Conservation (phyloP, 345 rosid genomes). For the Trapa bicornis region DNA sequence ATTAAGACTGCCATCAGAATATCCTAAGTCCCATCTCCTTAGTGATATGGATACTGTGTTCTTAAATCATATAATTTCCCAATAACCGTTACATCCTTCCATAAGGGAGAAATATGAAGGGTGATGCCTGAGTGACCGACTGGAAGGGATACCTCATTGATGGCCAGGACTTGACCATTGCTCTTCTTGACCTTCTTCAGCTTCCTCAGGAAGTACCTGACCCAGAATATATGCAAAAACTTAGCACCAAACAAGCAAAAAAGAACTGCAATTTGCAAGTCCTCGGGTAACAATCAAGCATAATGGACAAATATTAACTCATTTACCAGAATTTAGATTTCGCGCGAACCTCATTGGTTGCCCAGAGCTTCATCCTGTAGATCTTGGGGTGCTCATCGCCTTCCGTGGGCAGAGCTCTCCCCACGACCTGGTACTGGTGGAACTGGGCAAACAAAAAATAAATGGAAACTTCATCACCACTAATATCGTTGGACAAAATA, state of each 20-base stretch:
- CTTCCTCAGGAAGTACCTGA: conserved; percentile 12
- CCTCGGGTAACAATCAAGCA: too few relatives aligned
- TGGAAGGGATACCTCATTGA: conserved; percentile 5
- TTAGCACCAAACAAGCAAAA: neutral
- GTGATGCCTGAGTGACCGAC: too few relatives aligned
- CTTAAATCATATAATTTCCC: neutral
- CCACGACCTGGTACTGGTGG: conserved; percentile 16
- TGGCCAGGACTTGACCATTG: conserved; percentile 10
- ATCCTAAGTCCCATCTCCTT: too few relatives aligned
- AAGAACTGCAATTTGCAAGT: neutral
- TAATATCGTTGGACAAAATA: too few relatives aligned
- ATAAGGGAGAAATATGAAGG: too few relatives aligned
- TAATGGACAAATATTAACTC: neutral
- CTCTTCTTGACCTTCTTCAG: conserved; percentile 15
- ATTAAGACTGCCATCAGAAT: too few relatives aligned
- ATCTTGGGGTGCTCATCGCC: conserved; percentile 12
- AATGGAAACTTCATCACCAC: too few relatives aligned
- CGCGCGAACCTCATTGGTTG: conserved; percentile 12
- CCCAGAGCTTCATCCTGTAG: conserved; percentile 14
- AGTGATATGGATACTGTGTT: neutral
- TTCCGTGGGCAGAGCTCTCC: conserved; percentile 12
- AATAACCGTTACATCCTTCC: neutral
- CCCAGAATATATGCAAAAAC: neutral
- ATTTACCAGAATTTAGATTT: conserved; percentile 15
- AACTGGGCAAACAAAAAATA: conserved; percentile 1